Percentiles rank a stretch among this genome's conserved stretches.
Evolutionary conservation across 208 protist genomes (phyloP).

Genomic region (Acanthamoeba lenticulata): DNA sequence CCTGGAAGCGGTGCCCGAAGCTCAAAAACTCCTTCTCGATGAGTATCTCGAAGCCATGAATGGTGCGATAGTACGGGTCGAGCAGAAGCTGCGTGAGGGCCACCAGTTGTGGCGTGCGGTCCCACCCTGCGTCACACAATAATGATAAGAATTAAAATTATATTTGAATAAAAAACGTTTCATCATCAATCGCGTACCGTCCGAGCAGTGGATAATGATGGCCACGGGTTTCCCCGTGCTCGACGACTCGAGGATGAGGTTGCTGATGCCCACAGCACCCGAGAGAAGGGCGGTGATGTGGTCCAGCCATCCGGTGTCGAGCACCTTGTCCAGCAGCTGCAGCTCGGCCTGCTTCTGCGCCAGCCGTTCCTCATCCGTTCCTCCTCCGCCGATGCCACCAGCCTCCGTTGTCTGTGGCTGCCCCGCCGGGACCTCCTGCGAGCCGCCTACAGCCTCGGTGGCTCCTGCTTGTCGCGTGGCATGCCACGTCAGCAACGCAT

Average conservation of each 20-base stretch:
- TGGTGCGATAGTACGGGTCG: slow-evolving; percentile 91
- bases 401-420: background rate
- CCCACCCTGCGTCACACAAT: slow-evolving; percentile 95
- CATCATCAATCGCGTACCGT: too few species aligned
- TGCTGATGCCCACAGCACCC: background rate
- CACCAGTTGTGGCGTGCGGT: slow-evolving; percentile 87
- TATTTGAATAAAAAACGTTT: too few species aligned
- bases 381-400: background rate
- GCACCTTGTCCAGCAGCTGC: background rate
- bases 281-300: slow-evolving; percentile 56
- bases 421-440: too few species aligned
- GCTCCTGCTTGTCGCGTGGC: too few species aligned
- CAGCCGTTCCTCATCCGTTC: too few species aligned
- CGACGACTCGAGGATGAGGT: slow-evolving; percentile 60
- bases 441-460: too few species aligned
- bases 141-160: too few species aligned
- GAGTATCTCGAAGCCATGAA: slow-evolving; percentile 89
- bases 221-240: slow-evolving; percentile 44
- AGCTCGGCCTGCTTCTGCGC: background rate
- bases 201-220: slow-evolving; percentile 52
- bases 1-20: slow-evolving; percentile 83
- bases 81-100: slow-evolving; percentile 88
- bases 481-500: too few species aligned
- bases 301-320: slow-evolving; percentile 48
- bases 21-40: slow-evolving; percentile 93